Evolutionary conservation across 108 stramenopile genomes (phyloP).

Genomic region (Schizochytrium sp.): DNA sequence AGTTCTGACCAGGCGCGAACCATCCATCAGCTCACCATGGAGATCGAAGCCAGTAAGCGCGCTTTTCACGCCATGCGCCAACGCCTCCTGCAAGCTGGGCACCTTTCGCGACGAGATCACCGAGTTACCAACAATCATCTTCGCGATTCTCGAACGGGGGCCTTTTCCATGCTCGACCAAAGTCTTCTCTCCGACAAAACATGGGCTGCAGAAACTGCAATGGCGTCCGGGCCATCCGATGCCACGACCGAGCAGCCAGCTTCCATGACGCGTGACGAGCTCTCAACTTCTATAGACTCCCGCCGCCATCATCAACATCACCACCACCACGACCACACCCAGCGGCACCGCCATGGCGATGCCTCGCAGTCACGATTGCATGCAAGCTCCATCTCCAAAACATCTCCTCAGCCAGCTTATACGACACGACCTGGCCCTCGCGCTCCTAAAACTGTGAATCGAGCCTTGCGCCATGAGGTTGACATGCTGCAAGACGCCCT

Average conservation of each 20-base stretch:
- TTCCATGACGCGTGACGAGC: too few relatives aligned
- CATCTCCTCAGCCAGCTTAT: neutral
- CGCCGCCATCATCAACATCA: neutral
- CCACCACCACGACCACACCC: neutral
- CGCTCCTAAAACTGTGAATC: neutral
- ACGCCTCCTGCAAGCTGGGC: neutral
- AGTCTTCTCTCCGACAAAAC: too few relatives aligned
- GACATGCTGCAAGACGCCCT: neutral
- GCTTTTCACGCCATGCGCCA: neutral
- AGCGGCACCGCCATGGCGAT: neutral
- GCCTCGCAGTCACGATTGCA: neutral
- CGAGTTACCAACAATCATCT: too few relatives aligned
- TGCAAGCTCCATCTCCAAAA: neutral
- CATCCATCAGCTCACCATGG: constrained; percentile 14
- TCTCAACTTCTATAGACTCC: neutral
- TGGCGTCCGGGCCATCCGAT: too few relatives aligned
- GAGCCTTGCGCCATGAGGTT: neutral
- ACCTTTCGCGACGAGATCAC: neutral
- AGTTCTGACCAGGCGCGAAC: neutral
- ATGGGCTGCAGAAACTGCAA: too few relatives aligned
- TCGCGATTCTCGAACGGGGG: too few relatives aligned
- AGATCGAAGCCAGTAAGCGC: neutral
- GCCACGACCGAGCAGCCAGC: too few relatives aligned
- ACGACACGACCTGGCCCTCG: neutral
- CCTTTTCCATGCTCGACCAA: too few relatives aligned